Evolutionary conservation across 2,329 filamentous ascomycete genomes (phyloP).

Genomic region (Phialemonium atrogriseum): DNA sequence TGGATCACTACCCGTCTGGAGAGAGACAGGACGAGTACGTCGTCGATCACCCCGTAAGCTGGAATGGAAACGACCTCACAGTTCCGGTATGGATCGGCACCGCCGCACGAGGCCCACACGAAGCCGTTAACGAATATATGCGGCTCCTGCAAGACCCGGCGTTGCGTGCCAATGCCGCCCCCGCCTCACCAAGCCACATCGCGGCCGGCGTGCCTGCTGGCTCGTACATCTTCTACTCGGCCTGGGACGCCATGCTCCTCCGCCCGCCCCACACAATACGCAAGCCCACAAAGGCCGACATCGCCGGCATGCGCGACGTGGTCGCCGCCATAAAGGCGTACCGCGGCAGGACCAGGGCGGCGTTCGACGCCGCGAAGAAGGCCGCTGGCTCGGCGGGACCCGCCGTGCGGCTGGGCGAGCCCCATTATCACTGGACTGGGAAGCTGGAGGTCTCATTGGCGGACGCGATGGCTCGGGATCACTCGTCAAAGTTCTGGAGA

Average conservation of each 20-base stretch:
- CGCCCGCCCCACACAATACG: conserved; percentile 16
- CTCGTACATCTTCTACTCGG: conserved; percentile 38
- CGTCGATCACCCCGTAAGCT: conserved; percentile 16
- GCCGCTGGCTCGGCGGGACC: conserved; percentile 5
- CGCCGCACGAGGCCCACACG: conserved; percentile 19
- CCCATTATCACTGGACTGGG: conserved; percentile 29
- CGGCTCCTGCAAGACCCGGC: conserved; percentile 28
- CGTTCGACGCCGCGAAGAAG: conserved; percentile 13
- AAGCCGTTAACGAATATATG: conserved; percentile 40
- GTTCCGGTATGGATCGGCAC: conserved; percentile 40
- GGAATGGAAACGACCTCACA: conserved; percentile 18
- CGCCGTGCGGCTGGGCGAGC: conserved; percentile 8
- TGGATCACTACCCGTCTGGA: conserved; percentile 17
- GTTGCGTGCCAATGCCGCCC: conserved; percentile 30
- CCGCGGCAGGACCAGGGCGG: conserved; percentile 23
- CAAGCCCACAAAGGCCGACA: conserved; percentile 18
- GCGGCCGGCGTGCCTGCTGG: conserved; percentile 38
- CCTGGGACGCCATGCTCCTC: conserved; percentile 42
- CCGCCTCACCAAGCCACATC: conserved; percentile 40
- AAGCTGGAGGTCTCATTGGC: conserved; percentile 25
- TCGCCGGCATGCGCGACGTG: conserved; percentile 35
- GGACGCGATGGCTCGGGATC: no score
- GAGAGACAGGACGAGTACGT: conserved; percentile 18
- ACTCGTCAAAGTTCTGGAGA: no score
- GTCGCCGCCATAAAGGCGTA: conserved; percentile 31